Percentiles rank a stretch among this genome's conserved stretches.
Conservation (phyloP, 345 rosid genomes). For the Citrus reticulata region DNA sequence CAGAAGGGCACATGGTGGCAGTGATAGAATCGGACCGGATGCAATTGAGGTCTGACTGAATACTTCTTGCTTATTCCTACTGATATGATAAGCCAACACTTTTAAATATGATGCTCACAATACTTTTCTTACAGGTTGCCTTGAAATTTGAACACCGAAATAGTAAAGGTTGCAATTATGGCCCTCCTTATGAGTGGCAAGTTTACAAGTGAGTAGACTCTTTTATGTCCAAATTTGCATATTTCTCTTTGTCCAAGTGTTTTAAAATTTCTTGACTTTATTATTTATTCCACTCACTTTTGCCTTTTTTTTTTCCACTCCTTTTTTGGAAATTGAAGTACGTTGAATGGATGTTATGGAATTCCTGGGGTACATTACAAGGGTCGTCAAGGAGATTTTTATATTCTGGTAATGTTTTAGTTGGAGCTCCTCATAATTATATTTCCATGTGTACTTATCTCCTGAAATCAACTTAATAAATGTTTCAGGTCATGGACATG, state of each 20-base stretch:
- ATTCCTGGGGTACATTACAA: constrained; percentile 81
- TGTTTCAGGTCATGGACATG: constrained; percentile 92
- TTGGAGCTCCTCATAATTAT: constrained; percentile 2
- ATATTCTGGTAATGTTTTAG: constrained; percentile 65
- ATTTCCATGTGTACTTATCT: not conserved
- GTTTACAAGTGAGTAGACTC: constrained; percentile 67
- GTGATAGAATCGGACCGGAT: constrained; percentile 69
- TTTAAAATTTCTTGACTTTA: not conserved
- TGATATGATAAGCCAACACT: constrained; percentile 3
- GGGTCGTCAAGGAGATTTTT: constrained; percentile 97
- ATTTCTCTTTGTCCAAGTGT: not conserved
- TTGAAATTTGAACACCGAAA: constrained; percentile 90
- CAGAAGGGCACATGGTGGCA: constrained; percentile 63
- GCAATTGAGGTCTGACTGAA: constrained; percentile 61
- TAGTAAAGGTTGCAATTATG: constrained; percentile 95
- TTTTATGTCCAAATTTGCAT: constrained; percentile 1
- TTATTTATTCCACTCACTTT: not conserved
- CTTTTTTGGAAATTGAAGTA: constrained; percentile 26
- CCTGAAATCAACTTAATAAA: constrained; percentile 6
- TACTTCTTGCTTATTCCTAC: not conserved
- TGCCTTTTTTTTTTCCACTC: not conserved
- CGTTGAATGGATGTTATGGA: constrained; percentile 77
- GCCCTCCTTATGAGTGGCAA: constrained; percentile 99
- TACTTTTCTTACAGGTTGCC: constrained; percentile 65
- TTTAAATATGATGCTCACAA: not conserved